These are phyloP conservation scores for Scenedesmus sp. DNA, from an alignment of 163 green algal species.

Conservation along the genomic window DNA sequence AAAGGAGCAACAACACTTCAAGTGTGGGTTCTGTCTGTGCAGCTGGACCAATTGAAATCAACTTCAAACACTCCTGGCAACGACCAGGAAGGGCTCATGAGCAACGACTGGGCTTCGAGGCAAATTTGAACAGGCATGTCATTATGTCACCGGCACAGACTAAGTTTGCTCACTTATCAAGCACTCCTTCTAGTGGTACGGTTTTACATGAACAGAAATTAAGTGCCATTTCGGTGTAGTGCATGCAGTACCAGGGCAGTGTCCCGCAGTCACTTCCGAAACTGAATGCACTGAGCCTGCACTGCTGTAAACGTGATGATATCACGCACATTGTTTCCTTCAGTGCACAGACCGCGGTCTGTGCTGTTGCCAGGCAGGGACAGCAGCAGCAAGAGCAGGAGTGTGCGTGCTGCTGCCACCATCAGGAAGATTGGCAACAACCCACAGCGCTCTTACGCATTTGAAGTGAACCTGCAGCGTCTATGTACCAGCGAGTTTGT, in stretches of 20 bases:
- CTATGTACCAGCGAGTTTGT: neutral
- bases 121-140: neutral
- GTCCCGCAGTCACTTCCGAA: neutral
- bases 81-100: neutral
- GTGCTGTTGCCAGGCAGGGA: neutral
- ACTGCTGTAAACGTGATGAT: neutral
- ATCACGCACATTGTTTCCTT: neutral
- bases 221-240: neutral
- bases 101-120: neutral
- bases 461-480: slow-evolving; percentile 37
- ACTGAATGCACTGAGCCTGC: neutral
- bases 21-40: neutral
- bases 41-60: too few relatives aligned
- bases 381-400: slow-evolving; percentile 22
- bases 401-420: neutral
- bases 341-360: neutral
- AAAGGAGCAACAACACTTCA: neutral
- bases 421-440: slow-evolving; percentile 48
- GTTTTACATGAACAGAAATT: too few relatives aligned
- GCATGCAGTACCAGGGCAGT: neutral
- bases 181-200: too few relatives aligned
- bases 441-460: slow-evolving; percentile 21
- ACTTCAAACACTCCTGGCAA: neutral
- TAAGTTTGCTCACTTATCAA: neutral
- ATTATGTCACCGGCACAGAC: neutral